Conservation (phyloP, 331 rosid genomes). For the Rhamnella rubrinervis region DNA sequence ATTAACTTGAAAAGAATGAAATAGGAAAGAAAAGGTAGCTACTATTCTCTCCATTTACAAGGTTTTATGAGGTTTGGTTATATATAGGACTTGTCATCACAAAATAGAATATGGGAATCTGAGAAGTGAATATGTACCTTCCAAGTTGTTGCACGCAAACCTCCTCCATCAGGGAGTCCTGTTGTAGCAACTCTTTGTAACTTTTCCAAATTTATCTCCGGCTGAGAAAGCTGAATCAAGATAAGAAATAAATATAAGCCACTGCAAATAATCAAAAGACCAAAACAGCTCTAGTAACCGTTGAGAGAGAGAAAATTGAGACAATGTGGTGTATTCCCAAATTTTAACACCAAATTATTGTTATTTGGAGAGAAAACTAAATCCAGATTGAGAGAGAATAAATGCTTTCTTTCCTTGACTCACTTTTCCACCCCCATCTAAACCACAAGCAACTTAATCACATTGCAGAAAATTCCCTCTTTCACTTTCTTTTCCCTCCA, state of each 20-base stretch:
- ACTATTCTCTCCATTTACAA: too few species aligned
- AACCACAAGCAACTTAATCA: background rate
- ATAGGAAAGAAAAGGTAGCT: too few species aligned
- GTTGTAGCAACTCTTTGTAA: slow-evolving; percentile 64
- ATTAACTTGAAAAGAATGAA: background rate
- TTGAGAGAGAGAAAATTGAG: background rate
- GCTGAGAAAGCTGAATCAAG: slow-evolving; percentile 51
- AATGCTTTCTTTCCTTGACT: background rate
- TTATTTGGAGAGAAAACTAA: background rate
- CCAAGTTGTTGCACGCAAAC: slow-evolving; percentile 68
- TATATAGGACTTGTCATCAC: too few species aligned
- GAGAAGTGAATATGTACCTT: slow-evolving; percentile 42
- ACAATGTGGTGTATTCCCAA: background rate
- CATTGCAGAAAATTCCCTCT: background rate
- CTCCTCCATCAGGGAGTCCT: slow-evolving; percentile 72
- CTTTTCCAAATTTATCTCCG: slow-evolving; percentile 64
- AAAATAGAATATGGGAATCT: background rate
- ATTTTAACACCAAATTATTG: background rate
- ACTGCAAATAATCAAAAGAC: background rate
- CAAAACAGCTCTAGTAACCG: background rate
- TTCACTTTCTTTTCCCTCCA: background rate
- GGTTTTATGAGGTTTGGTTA: too few species aligned
- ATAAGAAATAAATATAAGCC: background rate
- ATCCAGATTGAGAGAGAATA: background rate
- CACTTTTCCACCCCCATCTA: background rate